phyloP scores from a whole-genome alignment of 345 rosid genomes.

The Schrenkiella parvula region DNA sequence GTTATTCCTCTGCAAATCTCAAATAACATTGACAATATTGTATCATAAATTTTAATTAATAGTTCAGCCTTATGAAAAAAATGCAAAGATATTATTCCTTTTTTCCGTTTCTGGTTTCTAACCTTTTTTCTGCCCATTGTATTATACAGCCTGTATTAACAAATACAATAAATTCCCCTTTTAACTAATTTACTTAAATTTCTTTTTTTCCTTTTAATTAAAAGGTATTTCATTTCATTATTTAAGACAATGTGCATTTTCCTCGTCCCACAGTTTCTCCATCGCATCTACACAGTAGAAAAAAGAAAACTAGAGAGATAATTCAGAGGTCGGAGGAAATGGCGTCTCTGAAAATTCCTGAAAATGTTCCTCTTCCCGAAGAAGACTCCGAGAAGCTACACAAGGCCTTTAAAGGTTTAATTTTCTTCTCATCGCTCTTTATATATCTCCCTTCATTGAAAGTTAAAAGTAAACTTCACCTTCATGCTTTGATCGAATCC shows the following conservation, averaged over 20 bases:
- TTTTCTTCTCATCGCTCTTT: background rate
- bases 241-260: slow-evolving; percentile 10
- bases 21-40: background rate
- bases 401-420: slow-evolving; percentile 85
- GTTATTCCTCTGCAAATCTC: background rate
- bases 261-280: slow-evolving; percentile 8
- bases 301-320: background rate
- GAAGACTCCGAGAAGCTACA: slow-evolving; percentile 89
- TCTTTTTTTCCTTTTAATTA: background rate
- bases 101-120: background rate
- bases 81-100: background rate
- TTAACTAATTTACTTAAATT: slow-evolving; percentile 1
- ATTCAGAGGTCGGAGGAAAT: slow-evolving; percentile 33
- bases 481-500: background rate
- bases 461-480: background rate
- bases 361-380: slow-evolving; percentile 58
- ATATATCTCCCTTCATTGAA: background rate
- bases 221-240: background rate
- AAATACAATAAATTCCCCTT: background rate
- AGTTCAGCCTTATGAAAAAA: slow-evolving; percentile 6
- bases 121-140: background rate
- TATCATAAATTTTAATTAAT: too few species aligned
- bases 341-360: slow-evolving; percentile 70
- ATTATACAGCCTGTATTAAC: slow-evolving; percentile 7
- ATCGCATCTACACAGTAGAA: slow-evolving; percentile 6